Evolutionary conservation across 441 rosid genomes (phyloP), one percentile per base, ranked within the genome.

Genomic region (Bocquillonia castaneifolia): DNA sequence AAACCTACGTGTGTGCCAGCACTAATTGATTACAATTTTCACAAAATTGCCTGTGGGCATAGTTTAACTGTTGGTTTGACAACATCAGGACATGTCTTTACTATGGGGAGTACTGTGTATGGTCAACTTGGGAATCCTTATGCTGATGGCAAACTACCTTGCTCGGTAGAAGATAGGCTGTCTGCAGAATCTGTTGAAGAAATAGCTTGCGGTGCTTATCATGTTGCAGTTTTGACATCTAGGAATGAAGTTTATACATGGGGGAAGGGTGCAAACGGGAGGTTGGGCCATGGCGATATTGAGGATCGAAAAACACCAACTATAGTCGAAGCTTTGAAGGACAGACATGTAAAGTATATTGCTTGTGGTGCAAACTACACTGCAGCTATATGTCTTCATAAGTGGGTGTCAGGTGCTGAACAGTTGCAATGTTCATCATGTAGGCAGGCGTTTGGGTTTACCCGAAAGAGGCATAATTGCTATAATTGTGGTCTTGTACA

Each of bases 181-280:
- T 61, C 77, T 17, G 86, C 88, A 71, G 97, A 91, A 66, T 72
- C 70, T 57, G 93, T 91, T 45, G 96, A 89, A 72, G 98, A 93
- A 77, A 88, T 93, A 73, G 84, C 96, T 15, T 86, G 96, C 53
- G 98, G 98, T 45, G 87, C 97, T 26, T 93, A 93, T 84, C 98
- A 91, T 22, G 91, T 89, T 22, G 87, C 89, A 1, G 93, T 81
- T 63, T 82, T 93, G 72, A 93, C 95, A 20, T 79, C 91, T n/a
- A 80, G 79, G 74, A 93, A 91, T 70, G 97, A 93, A 80, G 95
- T 91, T 39, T 93, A 85, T 79, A 88, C 96, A 5, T 93, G 97
- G 98, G 98, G 98, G 26, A 93, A 93, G 80, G 97, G 98, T 74
- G 97, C 98, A 28, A 93, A 93, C 75, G 97, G 98, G 70, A 86